phyloP scores from a whole-genome alignment of 2,329 filamentous ascomycete species.

The Trichoderma sp. region DNA sequence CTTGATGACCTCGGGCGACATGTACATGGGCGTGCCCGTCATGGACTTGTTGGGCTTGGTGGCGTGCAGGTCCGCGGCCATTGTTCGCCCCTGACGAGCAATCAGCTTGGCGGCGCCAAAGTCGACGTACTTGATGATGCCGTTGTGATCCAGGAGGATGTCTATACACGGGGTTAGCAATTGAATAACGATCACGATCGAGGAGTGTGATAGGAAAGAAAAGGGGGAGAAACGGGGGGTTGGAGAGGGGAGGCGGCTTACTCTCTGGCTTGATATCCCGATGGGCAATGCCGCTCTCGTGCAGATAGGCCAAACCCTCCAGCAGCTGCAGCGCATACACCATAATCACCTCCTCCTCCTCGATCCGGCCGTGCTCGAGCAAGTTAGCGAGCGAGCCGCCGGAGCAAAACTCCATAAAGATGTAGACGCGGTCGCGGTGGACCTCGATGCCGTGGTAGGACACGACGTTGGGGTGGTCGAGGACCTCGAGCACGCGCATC shows the following conservation, averaged over 20 bases:
- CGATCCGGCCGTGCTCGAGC: conserved; percentile 92
- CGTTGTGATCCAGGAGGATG: conserved; percentile 94
- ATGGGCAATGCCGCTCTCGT: conserved; percentile 89
- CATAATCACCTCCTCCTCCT: conserved; percentile 97
- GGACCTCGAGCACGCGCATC: conserved; percentile 92
- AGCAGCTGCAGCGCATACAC: conserved; percentile 93
- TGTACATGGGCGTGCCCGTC: conserved; percentile 99
- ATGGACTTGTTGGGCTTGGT: conserved; percentile 80
- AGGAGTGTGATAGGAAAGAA: too few relatives aligned
- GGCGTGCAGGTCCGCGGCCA: conserved; percentile 63
- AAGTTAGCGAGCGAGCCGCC: conserved; percentile 88
- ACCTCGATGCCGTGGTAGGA: conserved; percentile 98
- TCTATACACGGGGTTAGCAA: conserved; percentile 54
- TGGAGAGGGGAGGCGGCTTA: conserved; percentile 52
- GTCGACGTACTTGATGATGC: conserved; percentile 98
- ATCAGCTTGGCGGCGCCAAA: conserved; percentile 98
- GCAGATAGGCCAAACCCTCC: conserved; percentile 90
- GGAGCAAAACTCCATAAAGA: conserved; percentile 99
- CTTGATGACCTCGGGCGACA: conserved; percentile 98
- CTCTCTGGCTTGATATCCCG: conserved; percentile 98
- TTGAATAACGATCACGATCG: too few relatives aligned
- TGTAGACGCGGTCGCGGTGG: conserved; percentile 98
- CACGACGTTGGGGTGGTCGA: conserved; percentile 97
- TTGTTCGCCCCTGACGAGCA: conserved; percentile 85
- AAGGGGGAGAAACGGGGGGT: not conserved